These are phyloP conservation scores for Pleurotus cornucopiae DNA, from an alignment of 768 basidiomycete genomes.

Conservation along the genomic window DNA sequence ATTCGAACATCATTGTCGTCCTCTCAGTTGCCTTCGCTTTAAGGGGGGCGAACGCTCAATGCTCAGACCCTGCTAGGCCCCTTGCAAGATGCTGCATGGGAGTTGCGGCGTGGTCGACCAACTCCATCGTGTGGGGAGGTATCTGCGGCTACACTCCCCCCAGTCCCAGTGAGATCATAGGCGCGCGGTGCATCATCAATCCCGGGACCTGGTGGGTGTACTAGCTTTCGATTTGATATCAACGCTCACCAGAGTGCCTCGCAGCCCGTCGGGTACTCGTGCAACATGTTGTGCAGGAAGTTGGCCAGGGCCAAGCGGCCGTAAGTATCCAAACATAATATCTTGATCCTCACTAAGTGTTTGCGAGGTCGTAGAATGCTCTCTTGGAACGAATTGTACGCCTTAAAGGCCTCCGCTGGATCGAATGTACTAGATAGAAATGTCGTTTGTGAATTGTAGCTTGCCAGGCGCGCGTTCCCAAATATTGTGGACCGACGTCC, in stretches of 20 bases:
- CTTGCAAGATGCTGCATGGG: constrained; percentile 1
- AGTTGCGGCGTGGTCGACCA: not conserved
- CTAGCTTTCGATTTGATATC: no score
- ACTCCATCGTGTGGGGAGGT: constrained; percentile 1
- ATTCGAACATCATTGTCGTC: not conserved
- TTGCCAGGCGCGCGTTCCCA: no score
- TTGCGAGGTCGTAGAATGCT: not conserved
- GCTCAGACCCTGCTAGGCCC: not conserved
- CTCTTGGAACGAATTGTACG: constrained; percentile 1
- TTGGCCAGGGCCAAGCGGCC: constrained; percentile 1
- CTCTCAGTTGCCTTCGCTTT: not conserved
- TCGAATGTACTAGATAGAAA: no score
- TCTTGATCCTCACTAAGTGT: not conserved
- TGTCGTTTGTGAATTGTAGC: no score
- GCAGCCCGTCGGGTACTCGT: not conserved
- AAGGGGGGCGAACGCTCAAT: not conserved
- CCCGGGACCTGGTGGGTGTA: constrained; percentile 1
- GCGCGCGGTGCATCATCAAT: not conserved
- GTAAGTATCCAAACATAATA: not conserved
- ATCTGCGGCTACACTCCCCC: constrained; percentile 5
- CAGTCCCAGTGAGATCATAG: not conserved
- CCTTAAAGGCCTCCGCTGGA: not conserved
- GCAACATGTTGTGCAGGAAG: constrained; percentile 6
- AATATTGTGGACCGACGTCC: no score
- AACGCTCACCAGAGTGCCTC: no score